These are phyloP conservation scores for Colletotrichum truncatum DNA, from an alignment of 2,329 filamentous ascomycete species.

Conservation along the genomic window DNA sequence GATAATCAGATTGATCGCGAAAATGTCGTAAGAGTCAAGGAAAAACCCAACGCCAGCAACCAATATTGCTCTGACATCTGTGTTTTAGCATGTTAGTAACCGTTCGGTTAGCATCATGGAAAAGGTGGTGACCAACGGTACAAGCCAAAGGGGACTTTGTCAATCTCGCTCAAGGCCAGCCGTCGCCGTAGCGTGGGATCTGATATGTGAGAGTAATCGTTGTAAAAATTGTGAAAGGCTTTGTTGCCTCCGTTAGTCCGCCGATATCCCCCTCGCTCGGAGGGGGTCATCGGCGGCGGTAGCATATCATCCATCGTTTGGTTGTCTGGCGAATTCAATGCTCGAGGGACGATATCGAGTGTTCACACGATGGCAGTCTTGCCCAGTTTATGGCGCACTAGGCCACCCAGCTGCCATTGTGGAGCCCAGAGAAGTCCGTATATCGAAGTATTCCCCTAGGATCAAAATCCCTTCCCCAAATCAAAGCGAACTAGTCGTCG, in stretches of 20 bases:
- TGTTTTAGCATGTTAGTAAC: neutral
- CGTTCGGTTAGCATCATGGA: slow-evolving; percentile 18
- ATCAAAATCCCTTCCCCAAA: neutral
- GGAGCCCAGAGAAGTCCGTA: neutral
- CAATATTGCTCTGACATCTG: slow-evolving; percentile 74
- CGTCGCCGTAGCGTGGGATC: slow-evolving; percentile 82
- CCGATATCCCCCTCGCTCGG: slow-evolving; percentile 37
- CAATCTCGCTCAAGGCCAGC: slow-evolving; percentile 80
- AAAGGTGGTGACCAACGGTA: slow-evolving; percentile 59
- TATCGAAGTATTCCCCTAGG: neutral
- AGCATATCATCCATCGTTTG: slow-evolving; percentile 46
- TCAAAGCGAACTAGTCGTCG: neutral
- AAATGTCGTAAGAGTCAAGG: slow-evolving; percentile 83
- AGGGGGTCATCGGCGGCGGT: slow-evolving; percentile 49
- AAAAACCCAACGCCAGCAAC: slow-evolving; percentile 88
- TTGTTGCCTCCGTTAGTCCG: slow-evolving; percentile 70
- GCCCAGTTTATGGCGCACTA: slow-evolving; percentile 21
- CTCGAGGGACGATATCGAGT: neutral
- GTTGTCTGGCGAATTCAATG: neutral
- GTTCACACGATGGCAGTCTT: slow-evolving; percentile 7
- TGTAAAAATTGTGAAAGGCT: slow-evolving; percentile 80
- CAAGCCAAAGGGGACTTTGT: slow-evolving; percentile 80
- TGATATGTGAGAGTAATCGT: slow-evolving; percentile 70
- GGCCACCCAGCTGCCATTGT: slow-evolving; percentile 19
- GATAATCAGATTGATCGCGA: slow-evolving; percentile 80